A percentile compares a stretch with the other conserved stretches of the same genome.
Evolutionary conservation across 129 eudicot genomes (phyloP).

Genomic region (Chrysanthemum makinoi): DNA sequence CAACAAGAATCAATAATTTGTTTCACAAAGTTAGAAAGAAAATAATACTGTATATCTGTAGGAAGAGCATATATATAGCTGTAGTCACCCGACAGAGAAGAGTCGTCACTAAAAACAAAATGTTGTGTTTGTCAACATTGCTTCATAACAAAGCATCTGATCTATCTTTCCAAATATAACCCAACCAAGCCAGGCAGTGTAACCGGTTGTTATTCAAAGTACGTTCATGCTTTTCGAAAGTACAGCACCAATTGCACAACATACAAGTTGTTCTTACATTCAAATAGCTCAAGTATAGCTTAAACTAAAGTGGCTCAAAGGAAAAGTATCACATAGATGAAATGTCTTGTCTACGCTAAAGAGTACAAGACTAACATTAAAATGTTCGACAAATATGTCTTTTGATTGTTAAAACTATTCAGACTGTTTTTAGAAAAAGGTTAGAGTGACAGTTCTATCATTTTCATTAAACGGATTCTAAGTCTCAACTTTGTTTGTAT

Average conservation of each 20-base stretch:
- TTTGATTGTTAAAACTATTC: too few relatives aligned
- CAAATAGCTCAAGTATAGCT: background rate
- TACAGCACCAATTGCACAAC: background rate
- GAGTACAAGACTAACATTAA: too few relatives aligned
- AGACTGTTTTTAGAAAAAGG: too few relatives aligned
- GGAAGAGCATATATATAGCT: constrained; percentile 8
- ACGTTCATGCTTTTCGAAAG: constrained; percentile 14
- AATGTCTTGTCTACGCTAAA: too few relatives aligned
- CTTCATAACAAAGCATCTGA: constrained; percentile 26
- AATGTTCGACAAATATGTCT: too few relatives aligned
- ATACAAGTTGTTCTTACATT: constrained; percentile 13
- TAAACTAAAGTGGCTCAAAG: too few relatives aligned
- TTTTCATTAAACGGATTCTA: background rate
- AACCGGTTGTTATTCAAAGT: constrained; percentile 16
- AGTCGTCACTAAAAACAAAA: constrained; percentile 22
- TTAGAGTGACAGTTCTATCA: too few relatives aligned
- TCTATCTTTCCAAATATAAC: constrained; percentile 27
- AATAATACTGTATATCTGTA: background rate
- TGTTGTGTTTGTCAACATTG: constrained; percentile 22
- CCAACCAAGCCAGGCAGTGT: constrained; percentile 25
- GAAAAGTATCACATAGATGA: too few relatives aligned
- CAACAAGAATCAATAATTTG: background rate
- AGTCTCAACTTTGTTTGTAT: background rate
- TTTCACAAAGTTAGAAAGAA: background rate
- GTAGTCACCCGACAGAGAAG: constrained; percentile 26